Evolutionary conservation across 495 filamentous ascomycete species (phyloP).

Genomic region (Penicillium soppii): DNA sequence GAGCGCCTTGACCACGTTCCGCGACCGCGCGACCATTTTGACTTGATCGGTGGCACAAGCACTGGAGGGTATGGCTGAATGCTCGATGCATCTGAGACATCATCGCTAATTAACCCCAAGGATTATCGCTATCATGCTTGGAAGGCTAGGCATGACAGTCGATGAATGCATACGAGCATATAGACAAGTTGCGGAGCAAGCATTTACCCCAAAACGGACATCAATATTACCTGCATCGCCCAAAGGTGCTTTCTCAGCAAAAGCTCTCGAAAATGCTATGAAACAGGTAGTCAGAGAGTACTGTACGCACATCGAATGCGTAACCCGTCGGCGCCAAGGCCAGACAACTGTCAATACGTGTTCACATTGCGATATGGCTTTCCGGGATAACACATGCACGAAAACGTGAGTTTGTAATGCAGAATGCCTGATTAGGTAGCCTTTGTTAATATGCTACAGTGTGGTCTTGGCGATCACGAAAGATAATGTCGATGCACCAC

Average conservation of each 20-base stretch:
- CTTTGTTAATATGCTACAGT: neutral
- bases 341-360: neutral
- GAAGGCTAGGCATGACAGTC: constrained; percentile 51
- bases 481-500: constrained; percentile 21
- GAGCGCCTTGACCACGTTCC: constrained; percentile 1
- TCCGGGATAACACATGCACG: constrained; percentile 30
- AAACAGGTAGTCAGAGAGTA: constrained; percentile 5
- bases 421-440: neutral
- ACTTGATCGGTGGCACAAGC: constrained; percentile 26
- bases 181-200: constrained; percentile 32
- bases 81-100: neutral
- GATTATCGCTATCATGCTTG: constrained; percentile 55
- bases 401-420: constrained; percentile 22
- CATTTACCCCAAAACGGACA: constrained; percentile 8
- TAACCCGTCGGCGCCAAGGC: constrained; percentile 1
- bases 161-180: constrained; percentile 52
- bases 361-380: constrained; percentile 3
- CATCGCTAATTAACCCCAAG: constrained; percentile 13
- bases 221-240: neutral
- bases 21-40: constrained; percentile 27
- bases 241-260: constrained; percentile 3
- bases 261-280: constrained; percentile 15
- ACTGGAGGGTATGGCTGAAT: constrained; percentile 13
- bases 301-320: constrained; percentile 6
- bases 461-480: constrained; percentile 37